Evolutionary conservation across 75 land plant species (phyloP).

Genomic region (Azolla pinnata): DNA sequence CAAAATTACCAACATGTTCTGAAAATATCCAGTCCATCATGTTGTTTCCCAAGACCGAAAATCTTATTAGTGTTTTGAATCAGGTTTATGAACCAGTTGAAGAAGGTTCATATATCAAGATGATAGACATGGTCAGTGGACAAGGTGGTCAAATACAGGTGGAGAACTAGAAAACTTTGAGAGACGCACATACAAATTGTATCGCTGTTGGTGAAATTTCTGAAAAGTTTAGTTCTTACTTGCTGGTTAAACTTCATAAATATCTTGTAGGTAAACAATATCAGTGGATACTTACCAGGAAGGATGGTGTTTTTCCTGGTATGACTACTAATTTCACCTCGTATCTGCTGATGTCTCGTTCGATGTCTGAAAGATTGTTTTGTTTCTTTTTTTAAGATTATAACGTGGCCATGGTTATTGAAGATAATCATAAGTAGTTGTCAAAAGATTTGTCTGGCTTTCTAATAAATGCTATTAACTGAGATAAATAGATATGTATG

Average conservation of each 20-base stretch:
- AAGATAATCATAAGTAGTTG: too few species aligned
- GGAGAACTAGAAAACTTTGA: background rate
- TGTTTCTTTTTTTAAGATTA: too few species aligned
- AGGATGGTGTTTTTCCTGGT: slow-evolving; percentile 98
- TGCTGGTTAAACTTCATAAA: background rate
- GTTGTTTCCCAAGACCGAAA: background rate
- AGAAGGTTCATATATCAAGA: slow-evolving; percentile 95
- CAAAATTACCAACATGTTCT: too few species aligned
- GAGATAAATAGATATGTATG: too few species aligned
- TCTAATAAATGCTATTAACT: too few species aligned
- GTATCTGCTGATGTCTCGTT: too few species aligned
- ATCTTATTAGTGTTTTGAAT: background rate
- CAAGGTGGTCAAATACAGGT: slow-evolving; percentile 92
- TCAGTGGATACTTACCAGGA: slow-evolving; percentile 97
- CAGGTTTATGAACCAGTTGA: slow-evolving; percentile 96
- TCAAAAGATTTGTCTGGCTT: too few species aligned
- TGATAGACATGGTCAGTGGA: slow-evolving; percentile 96
- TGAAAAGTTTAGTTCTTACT: background rate
- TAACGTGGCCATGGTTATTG: too few species aligned
- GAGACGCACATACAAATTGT: background rate
- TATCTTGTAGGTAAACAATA: slow-evolving; percentile 68
- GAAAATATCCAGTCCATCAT: too few species aligned
- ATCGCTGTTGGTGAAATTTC: too few species aligned
- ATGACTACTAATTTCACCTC: too few species aligned
- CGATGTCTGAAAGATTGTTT: too few species aligned